Evolutionary conservation across 2,329 filamentous ascomycete species (phyloP).

Genomic region (Botrytis cinerea): DNA sequence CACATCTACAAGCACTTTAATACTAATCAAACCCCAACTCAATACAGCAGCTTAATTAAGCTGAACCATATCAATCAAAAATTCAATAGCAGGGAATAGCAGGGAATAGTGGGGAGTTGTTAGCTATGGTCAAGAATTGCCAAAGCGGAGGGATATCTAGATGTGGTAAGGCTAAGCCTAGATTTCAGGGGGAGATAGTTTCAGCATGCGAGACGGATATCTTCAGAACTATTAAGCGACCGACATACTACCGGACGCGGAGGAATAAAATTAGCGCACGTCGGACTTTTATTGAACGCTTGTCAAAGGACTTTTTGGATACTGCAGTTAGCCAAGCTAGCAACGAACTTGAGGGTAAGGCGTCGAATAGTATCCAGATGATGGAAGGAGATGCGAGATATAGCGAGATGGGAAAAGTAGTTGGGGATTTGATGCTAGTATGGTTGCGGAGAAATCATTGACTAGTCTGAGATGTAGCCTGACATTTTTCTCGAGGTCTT

Average conservation of each 20-base stretch:
- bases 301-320: not conserved
- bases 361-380: not conserved
- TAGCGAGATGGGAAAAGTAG: not conserved
- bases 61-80: too few relatives aligned
- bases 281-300: not conserved
- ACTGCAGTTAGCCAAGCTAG: not conserved
- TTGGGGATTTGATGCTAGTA: not conserved
- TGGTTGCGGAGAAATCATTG: too few relatives aligned
- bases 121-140: too few relatives aligned
- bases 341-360: not conserved
- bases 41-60: too few relatives aligned
- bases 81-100: too few relatives aligned
- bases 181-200: not conserved
- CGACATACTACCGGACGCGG: not conserved
- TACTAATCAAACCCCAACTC: too few relatives aligned
- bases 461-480: not conserved
- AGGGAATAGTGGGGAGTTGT: too few relatives aligned
- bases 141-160: too few relatives aligned
- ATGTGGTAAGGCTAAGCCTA: too few relatives aligned
- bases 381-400: not conserved
- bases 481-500: not conserved
- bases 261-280: not conserved
- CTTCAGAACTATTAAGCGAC: rapidly evolving
- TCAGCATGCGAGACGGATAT: not conserved
- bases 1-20: too few relatives aligned